A percentile compares a stretch with the other conserved stretches of the same genome.
phyloP scores from a whole-genome alignment of 2,329 filamentous ascomycete species.

The Aspergillus sp. region DNA sequence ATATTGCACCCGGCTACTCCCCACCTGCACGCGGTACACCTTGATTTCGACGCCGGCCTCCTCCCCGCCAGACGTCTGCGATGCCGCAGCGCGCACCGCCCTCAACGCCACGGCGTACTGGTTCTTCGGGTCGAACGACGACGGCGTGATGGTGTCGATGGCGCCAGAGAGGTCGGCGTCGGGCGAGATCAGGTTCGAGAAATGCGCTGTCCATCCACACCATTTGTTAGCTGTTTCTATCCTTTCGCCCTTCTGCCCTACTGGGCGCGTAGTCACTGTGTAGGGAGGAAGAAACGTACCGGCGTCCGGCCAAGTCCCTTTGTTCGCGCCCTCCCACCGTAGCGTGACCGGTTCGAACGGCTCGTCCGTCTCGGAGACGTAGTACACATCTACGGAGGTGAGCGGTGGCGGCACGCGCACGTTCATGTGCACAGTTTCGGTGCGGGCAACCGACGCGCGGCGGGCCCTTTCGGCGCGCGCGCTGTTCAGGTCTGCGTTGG shows the following conservation, averaged over 20 bases:
- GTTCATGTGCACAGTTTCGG: conserved; percentile 44
- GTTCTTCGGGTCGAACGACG: conserved; percentile 71
- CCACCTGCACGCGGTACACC: conserved; percentile 69
- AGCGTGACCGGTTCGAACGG: conserved; percentile 76
- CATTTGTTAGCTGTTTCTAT: background rate
- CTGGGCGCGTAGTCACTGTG: no score
- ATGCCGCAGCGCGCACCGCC: conserved; percentile 54
- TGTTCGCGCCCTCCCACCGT: conserved; percentile 47
- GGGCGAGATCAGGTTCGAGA: conserved; percentile 62
- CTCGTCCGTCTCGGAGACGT: conserved; percentile 81
- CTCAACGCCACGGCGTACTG: conserved; percentile 56
- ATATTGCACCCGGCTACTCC: conserved; percentile 69
- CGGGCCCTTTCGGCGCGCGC: conserved; percentile 21
- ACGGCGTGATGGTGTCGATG: conserved; percentile 64
- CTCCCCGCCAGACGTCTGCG: conserved; percentile 25
- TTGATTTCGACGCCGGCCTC: conserved; percentile 58
- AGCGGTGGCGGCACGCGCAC: conserved; percentile 62
- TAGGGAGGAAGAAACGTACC: conserved; percentile 22
- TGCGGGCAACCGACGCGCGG: conserved; percentile 26
- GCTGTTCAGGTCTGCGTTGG: conserved; percentile 64
- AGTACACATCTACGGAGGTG: conserved; percentile 60
- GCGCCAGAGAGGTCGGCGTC: conserved; percentile 25
- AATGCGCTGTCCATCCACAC: conserved; percentile 54
- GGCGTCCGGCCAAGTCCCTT: conserved; percentile 34
- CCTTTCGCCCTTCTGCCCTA: no score